These are phyloP conservation scores for Ophiostoma novo-ulmi DNA, from an alignment of 2,329 filamentous ascomycete genomes.

Conservation along the genomic window DNA sequence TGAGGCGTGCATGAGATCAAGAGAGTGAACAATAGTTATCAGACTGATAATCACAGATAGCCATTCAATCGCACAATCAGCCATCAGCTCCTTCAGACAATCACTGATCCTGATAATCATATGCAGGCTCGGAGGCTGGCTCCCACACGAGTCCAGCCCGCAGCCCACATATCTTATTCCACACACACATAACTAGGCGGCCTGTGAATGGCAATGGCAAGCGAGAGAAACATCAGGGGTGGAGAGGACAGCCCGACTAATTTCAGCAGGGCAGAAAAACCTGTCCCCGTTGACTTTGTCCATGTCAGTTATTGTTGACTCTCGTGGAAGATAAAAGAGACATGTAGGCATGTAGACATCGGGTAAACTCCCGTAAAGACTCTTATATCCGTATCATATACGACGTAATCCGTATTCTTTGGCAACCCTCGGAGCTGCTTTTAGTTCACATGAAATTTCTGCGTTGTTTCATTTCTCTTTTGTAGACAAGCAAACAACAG, in stretches of 20 bases:
- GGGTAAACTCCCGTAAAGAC: neutral
- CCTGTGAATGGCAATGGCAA: conserved; percentile 16
- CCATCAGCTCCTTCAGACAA: neutral
- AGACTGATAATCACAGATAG: neutral
- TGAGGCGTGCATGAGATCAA: conserved; percentile 4
- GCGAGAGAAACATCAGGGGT: conserved; percentile 14
- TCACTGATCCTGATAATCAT: neutral
- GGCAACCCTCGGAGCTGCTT: neutral
- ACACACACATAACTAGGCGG: neutral
- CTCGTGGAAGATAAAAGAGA: neutral
- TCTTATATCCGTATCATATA: neutral
- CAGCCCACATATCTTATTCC: neutral
- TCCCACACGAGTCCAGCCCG: neutral
- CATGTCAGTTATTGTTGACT: neutral
- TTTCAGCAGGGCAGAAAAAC: neutral
- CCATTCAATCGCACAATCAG: neutral
- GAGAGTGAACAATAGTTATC: neutral
- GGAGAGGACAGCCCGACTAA: neutral
- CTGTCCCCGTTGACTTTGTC: too few relatives aligned
- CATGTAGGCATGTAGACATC: neutral
- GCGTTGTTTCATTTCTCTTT: neutral
- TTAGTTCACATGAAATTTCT: neutral
- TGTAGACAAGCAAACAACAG: too few relatives aligned
- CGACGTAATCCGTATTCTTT: neutral
- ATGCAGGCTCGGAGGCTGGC: neutral